phyloP scores from a whole-genome alignment of 176 grass and related monocot genomes.

The Rhynchospora pubera region DNA sequence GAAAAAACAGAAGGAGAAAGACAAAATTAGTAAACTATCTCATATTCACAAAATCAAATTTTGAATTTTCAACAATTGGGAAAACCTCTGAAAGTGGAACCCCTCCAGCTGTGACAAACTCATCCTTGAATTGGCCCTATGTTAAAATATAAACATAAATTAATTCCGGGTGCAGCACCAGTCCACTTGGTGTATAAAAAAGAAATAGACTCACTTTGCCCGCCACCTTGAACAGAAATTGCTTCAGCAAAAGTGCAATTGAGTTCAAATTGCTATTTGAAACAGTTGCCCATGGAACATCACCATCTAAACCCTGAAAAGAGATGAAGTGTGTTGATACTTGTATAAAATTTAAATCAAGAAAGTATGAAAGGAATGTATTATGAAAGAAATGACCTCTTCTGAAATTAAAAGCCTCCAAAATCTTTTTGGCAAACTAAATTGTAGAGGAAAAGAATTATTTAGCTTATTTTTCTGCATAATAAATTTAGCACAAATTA shows the following conservation, averaged over 20 bases:
- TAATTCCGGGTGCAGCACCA: background rate
- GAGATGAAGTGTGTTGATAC: background rate
- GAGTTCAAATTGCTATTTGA: conserved; percentile 60
- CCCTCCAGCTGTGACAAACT: conserved; percentile 94
- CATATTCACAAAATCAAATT: background rate
- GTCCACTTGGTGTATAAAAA: background rate
- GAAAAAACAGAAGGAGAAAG: background rate
- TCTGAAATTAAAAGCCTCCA: conserved; percentile 76
- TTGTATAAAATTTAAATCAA: conserved; percentile 20
- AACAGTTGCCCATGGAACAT: conserved; percentile 65
- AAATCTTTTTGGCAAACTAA: conserved; percentile 83
- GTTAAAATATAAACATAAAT: conserved; percentile 16
- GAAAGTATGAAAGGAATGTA: background rate
- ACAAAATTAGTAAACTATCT: background rate
- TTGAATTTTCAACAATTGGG: background rate
- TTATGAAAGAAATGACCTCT: conserved; percentile 42
- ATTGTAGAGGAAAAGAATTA: conserved; percentile 64
- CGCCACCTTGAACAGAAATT: conserved; percentile 58
- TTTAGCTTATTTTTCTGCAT: conserved; percentile 66
- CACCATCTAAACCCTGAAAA: conserved; percentile 73
- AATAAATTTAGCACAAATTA: conserved; percentile 18
- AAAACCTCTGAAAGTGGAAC: conserved; percentile 81
- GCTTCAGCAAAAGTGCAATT: conserved; percentile 56
- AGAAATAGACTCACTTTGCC: conserved; percentile 55
- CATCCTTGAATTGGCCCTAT: conserved; percentile 97